Evolutionary conservation across 192 early-diverging fungal species (phyloP).

Genomic region (Gigaspora rosea): DNA sequence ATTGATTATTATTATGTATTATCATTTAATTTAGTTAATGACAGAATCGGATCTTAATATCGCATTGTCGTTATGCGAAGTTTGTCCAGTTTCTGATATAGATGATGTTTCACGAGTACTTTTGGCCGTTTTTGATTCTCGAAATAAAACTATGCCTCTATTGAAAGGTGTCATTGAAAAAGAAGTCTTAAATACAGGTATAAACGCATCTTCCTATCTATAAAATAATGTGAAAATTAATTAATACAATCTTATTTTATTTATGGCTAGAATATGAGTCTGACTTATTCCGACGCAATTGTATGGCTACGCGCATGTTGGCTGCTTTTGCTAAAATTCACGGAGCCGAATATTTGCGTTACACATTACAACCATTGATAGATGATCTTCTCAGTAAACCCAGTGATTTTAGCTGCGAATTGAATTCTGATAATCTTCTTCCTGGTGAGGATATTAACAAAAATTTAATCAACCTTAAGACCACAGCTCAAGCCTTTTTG

Average conservation of each 20-base stretch:
- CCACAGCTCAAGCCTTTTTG: slow-evolving; percentile 75
- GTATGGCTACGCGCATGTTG: slow-evolving; percentile 86
- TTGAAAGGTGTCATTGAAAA: slow-evolving; percentile 80
- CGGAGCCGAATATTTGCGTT: slow-evolving; percentile 78
- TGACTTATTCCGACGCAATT: slow-evolving; percentile 90
- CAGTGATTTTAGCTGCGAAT: slow-evolving; percentile 81
- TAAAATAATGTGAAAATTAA: not conserved
- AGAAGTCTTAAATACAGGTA: slow-evolving; percentile 85
- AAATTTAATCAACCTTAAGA: slow-evolving; percentile 80
- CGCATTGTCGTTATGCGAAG: slow-evolving; percentile 80
- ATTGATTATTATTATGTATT: not conserved
- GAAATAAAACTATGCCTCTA: slow-evolving; percentile 68
- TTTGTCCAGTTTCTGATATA: slow-evolving; percentile 81
- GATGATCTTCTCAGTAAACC: slow-evolving; percentile 65
- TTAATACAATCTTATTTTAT: not conserved
- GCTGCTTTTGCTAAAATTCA: slow-evolving; percentile 81
- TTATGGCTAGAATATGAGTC: slow-evolving; percentile 51
- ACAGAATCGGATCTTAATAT: slow-evolving; percentile 74
- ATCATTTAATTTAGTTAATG: slow-evolving; percentile 44
- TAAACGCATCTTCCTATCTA: not conserved
- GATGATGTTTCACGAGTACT: slow-evolving; percentile 85
- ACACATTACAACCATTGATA: slow-evolving; percentile 79
- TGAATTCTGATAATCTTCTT: slow-evolving; percentile 78
- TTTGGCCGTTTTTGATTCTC: slow-evolving; percentile 77
- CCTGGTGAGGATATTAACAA: slow-evolving; percentile 65